phyloP scores from a whole-genome alignment of 139 green algal genomes.

The Mychonastes homosphaera region DNA sequence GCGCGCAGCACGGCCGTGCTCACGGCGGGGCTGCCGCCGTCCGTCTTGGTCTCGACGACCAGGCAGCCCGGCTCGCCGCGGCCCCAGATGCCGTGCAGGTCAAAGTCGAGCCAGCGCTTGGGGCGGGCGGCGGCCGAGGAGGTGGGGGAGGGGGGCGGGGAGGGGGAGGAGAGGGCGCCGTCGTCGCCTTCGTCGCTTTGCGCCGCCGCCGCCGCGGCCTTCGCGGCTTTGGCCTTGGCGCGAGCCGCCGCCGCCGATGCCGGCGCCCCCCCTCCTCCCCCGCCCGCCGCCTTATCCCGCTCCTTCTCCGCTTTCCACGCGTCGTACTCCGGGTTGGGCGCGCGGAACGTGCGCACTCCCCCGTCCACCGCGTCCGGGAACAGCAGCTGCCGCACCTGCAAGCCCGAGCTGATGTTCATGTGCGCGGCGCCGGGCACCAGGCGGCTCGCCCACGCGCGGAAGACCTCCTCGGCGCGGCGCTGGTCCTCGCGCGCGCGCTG shows the following conservation, averaged over 20 bases:
- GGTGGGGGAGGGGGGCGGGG: constrained; percentile 1
- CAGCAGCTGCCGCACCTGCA: constrained; percentile 68
- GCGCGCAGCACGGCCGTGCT: constrained; percentile 39
- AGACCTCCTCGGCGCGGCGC: too few species aligned
- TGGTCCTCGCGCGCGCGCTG: too few species aligned
- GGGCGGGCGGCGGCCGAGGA: constrained; percentile 9
- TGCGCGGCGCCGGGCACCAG: constrained; percentile 38
- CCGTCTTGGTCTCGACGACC: constrained; percentile 5
- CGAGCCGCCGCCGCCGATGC: too few species aligned
- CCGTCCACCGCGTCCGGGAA: constrained; percentile 49
- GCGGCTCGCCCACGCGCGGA: constrained; percentile 53
- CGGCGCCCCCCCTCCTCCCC: too few species aligned
- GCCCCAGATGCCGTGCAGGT: constrained; percentile 70
- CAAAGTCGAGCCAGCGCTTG: constrained; percentile 34
- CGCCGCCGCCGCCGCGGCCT: too few species aligned
- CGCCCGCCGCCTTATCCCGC: too few species aligned
- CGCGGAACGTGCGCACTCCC: constrained; percentile 15
- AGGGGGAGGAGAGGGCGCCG: too few species aligned
- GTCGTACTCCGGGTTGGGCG: constrained; percentile 28
- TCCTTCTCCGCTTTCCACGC: not conserved
- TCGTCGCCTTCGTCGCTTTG: too few species aligned
- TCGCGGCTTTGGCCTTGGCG: too few species aligned
- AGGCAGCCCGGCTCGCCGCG: constrained; percentile 27
- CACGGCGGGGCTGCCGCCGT: constrained; percentile 34
- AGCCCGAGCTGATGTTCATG: constrained; percentile 69